phyloP scores from a whole-genome alignment of 192 early-diverging fungal genomes.

The Nowakowskiella sp. region DNA sequence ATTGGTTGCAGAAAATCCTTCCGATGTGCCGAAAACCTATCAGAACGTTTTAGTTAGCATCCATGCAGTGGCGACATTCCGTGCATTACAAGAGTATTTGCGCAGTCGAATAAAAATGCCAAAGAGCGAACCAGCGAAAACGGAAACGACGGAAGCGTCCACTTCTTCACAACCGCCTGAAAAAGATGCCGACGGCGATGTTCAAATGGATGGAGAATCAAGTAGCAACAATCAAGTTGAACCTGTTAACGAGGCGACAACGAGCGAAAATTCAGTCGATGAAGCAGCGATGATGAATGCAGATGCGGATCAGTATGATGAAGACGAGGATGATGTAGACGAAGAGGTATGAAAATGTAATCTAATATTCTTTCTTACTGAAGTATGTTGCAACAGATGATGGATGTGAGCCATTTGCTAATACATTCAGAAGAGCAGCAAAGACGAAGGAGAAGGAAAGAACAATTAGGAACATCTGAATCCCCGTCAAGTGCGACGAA shows the following conservation, averaged over 20 bases:
- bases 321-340: slow-evolving; percentile 24
- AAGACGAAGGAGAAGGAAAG: slow-evolving; percentile 5
- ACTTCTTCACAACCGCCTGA: not conserved
- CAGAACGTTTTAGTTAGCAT: slow-evolving; percentile 61
- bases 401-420: slow-evolving; percentile 28
- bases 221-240: slow-evolving; percentile 13
- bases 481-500: slow-evolving; percentile 1
- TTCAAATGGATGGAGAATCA: slow-evolving; percentile 18
- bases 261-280: slow-evolving; percentile 21
- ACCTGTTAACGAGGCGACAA: slow-evolving; percentile 20
- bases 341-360: slow-evolving; percentile 24
- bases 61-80: slow-evolving; percentile 79
- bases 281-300: slow-evolving; percentile 23
- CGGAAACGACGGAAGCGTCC: slow-evolving; percentile 9
- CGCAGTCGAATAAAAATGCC: slow-evolving; percentile 48
- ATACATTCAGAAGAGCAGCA: slow-evolving; percentile 23
- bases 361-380: slow-evolving; percentile 5
- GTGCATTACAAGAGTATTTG: slow-evolving; percentile 72
- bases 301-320: slow-evolving; percentile 12
- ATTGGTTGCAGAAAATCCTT: slow-evolving; percentile 44
- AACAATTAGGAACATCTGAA: not conserved
- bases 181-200: slow-evolving; percentile 5
- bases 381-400: slow-evolving; percentile 11
- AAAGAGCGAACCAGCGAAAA: slow-evolving; percentile 2
- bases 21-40: slow-evolving; percentile 37